Evolutionary conservation across 2,329 filamentous ascomycete genomes (phyloP), one percentile per base, ranked within the genome.

Genomic region (Fusarium sp.): DNA sequence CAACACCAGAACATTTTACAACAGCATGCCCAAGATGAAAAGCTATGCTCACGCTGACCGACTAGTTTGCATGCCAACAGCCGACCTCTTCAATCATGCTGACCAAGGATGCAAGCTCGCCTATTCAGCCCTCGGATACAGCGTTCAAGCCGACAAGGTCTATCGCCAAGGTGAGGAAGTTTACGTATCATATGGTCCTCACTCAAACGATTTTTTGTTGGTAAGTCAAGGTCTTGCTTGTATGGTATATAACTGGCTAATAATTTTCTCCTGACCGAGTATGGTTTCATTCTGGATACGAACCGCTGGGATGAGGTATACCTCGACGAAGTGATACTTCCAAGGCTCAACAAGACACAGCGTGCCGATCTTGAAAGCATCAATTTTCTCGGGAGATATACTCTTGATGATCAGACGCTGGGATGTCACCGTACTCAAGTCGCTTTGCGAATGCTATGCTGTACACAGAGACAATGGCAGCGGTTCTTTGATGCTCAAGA

Each of bases 41-140:
- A 74, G 79, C 67, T 78, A 82, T 27, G 71, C 80, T 73, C 75
- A 80, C 74, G 79, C 87, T 71, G 91, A 93, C 73, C 88, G 88
- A 75, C 88, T 93, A 83, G 88, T 88, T 13, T 85, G 93, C 71
- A 91, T 90, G 78, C 92, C 92, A 1, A 90, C 93, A 38, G 89
- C 91, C 3, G 92, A 94, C 78, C 88, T 92, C 60, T 91, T 94
- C 83, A 94, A 89, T 73, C 87, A 87, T 71, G 79, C 81, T 26
- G 81, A 83, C 30, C 70, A 71, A 15, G 84, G 86, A 11, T 90
- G 89, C 77, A 78, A 82, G 20, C 88, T 91, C 0, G 78, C 80
- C 6, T 89, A 88, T 75, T 78, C 82, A 8, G 80, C 85, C 41
- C 72, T 72, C 13, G 84, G 85, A 32, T 90, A 89, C 40, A 91